Conservation (phyloP, 176 grass and related monocot genomes). For the Urochloa ruziziensis region DNA sequence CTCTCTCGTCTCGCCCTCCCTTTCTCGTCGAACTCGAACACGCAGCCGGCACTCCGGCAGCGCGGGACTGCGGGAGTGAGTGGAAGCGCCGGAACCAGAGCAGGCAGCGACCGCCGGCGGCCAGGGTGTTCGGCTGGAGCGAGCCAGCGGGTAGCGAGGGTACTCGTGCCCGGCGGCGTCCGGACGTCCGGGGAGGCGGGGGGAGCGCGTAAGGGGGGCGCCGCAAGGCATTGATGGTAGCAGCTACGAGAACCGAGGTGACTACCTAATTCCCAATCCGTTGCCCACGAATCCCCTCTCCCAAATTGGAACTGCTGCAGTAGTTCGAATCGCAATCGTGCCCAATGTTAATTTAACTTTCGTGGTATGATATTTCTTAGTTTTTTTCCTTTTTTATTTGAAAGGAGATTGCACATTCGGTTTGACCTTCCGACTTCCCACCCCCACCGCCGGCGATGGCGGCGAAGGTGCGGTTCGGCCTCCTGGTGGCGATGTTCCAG, state of each 20-base stretch:
- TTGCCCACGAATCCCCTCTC: background rate
- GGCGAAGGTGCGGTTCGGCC: constrained; percentile 70
- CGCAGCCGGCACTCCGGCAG: too few relatives aligned
- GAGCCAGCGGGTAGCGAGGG: background rate
- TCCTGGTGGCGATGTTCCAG: constrained; percentile 85
- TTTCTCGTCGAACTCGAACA: too few relatives aligned
- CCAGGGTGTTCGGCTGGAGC: background rate
- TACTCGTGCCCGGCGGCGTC: background rate
- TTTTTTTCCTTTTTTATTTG: background rate
- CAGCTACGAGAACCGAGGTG: background rate
- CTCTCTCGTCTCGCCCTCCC: too few relatives aligned
- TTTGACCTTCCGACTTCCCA: background rate
- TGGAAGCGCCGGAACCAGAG: background rate
- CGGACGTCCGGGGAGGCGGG: background rate
- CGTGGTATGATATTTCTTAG: background rate
- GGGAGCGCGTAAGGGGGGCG: background rate
- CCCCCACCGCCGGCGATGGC: constrained; percentile 44
- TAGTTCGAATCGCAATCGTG: background rate
- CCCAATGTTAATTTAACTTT: background rate
- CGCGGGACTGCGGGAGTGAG: background rate
- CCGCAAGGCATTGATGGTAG: background rate
- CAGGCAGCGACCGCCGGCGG: background rate
- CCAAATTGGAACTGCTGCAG: background rate
- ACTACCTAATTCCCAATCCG: background rate
- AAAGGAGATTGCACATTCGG: background rate